Evolutionary conservation across 495 filamentous ascomycete genomes (phyloP), one percentile per base, ranked within the genome.

Genomic region (Lasiosphaeria hispida): DNA sequence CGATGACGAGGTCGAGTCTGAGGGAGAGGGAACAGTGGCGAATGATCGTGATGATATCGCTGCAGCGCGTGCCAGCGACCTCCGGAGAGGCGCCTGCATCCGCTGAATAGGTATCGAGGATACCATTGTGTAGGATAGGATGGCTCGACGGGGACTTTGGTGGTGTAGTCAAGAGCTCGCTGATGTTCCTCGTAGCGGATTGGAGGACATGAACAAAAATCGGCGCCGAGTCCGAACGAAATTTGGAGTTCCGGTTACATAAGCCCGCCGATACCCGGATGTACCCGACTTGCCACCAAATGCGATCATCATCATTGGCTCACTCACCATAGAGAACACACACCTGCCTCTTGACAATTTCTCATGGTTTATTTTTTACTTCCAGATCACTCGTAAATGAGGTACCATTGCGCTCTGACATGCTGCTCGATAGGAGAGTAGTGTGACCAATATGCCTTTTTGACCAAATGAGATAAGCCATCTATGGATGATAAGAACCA

Each of bases 41-140:
- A 64, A 72, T 19, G 59, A 44, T 13, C 69, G 69, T 35, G 53
- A 58, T 7, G 62, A 48, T 33, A 59, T 51, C 37, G 37, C 59
- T 19, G 59, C 55, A 11, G 64, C 64, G 48, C 64, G 66, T 9
- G 62, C 66, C 5, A 72, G 51, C 19, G 62, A 64, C 38, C 62
- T 62, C 48, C 70, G 70, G 13, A 72, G 51, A 43, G 70, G 68
- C 39, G 55, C 68, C 42, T 71, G 68, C 17, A 72, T 57, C 39
- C 66, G 59, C 41, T 69, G 70, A 9, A 72, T 57, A 11, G 68
- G 66, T 30, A 55, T 59, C 2, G 68, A 34, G 7, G 70, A 69
- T 9, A 64, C 64, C 70, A 71, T 72, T 49, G 35, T 62, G 48
- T 30, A 39, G 41, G 15, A 19, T 57, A 11, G 17, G 4, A n/a